Base-by-base conservation (phyloP, 371 early-diverging fungal species). In the Aphelidium insulamus region DNA sequence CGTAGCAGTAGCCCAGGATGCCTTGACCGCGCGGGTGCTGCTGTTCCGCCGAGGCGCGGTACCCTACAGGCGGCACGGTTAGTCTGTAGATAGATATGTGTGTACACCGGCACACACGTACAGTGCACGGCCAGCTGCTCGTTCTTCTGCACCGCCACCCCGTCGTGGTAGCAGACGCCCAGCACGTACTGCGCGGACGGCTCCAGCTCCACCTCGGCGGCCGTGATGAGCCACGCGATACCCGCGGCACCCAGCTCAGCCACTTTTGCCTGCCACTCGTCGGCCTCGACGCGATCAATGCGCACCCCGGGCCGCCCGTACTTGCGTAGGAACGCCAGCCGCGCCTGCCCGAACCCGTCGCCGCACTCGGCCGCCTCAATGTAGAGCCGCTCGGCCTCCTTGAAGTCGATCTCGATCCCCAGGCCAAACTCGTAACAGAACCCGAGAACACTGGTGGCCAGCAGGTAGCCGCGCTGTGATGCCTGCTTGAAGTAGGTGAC, bases 1-100 rank as follows among this genome's bases (percentile, higher is more conserved):
- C 76, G 37, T 74, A 85, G 44, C 84, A 83, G 37, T 66, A 75
- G 2, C 77, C 84, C n/a, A 80, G 48, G 14, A 69, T 68, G 12
- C 70, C 70, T 34, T 66, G 57, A 3, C 70, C 77, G 9, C 69
- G 57, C 10, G 70, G 54, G 27, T 69, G 59, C 7, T 64, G 68
- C 29, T 61, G 58, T 8, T 55, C 62, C 2, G 80, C 78, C 11
- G 76, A 54, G 8, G 45, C 45, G 28, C 51, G 50, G 53, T 77
- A 77, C 55, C 63, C n/a, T n/a, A n/a, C n/a, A n/a, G n/a, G n/a
- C n/a, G n/a, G n/a, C n/a, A n/a, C n/a, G n/a, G n/a, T n/a, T n/a
- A n/a, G n/a, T n/a, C n/a, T n/a, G n/a, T n/a, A n/a, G n/a, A n/a
- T n/a, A n/a, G n/a, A n/a, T n/a, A n/a, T n/a, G n/a, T 15, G 27